A percentile compares a stretch with the other conserved stretches of the same genome.
Evolutionary conservation across 2,329 filamentous ascomycete genomes (phyloP).

Genomic region (Pestalotiopsis sp.): DNA sequence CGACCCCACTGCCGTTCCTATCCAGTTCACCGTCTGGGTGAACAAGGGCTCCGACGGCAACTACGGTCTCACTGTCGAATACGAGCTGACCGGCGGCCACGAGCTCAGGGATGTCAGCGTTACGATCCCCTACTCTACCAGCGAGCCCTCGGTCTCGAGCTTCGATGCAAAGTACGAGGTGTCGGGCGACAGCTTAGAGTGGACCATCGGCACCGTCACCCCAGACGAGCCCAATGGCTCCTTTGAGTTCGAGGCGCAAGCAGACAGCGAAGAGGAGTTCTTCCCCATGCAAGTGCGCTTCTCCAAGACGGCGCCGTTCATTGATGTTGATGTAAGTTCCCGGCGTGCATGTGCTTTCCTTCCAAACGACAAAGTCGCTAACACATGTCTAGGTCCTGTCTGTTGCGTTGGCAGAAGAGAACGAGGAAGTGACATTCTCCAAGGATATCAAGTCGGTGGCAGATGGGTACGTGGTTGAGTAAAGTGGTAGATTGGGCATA

Average conservation of each 20-base stretch:
- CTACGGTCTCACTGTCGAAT: slow-evolving; percentile 92
- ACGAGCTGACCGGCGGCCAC: slow-evolving; percentile 84
- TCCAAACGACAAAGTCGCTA: slow-evolving; percentile 20
- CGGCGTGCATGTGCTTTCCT: neutral
- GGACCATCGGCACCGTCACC: slow-evolving; percentile 86
- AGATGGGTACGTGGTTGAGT: slow-evolving; percentile 78
- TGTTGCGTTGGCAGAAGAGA: slow-evolving; percentile 73
- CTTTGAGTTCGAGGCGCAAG: slow-evolving; percentile 94
- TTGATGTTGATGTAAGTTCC: slow-evolving; percentile 87
- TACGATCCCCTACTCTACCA: slow-evolving; percentile 81
- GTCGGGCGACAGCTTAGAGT: slow-evolving; percentile 88
- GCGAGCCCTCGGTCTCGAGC: slow-evolving; percentile 86
- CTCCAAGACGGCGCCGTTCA: slow-evolving; percentile 80
- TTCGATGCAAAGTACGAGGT: slow-evolving; percentile 96
- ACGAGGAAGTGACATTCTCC: slow-evolving; percentile 79
- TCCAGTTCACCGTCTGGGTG: slow-evolving; percentile 97
- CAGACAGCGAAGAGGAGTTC: slow-evolving; percentile 88
- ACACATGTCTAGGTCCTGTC: slow-evolving; percentile 58
- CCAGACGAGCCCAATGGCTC: slow-evolving; percentile 81
- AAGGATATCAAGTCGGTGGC: slow-evolving; percentile 79
- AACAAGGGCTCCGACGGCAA: slow-evolving; percentile 82
- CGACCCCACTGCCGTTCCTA: slow-evolving; percentile 79
- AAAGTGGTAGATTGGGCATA: slow-evolving; percentile 32
- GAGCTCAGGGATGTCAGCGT: slow-evolving; percentile 83
- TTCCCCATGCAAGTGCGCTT: slow-evolving; percentile 97